Base-by-base conservation (phyloP, 1,139 yeast genomes). In the Yarrowia galli region DNA sequence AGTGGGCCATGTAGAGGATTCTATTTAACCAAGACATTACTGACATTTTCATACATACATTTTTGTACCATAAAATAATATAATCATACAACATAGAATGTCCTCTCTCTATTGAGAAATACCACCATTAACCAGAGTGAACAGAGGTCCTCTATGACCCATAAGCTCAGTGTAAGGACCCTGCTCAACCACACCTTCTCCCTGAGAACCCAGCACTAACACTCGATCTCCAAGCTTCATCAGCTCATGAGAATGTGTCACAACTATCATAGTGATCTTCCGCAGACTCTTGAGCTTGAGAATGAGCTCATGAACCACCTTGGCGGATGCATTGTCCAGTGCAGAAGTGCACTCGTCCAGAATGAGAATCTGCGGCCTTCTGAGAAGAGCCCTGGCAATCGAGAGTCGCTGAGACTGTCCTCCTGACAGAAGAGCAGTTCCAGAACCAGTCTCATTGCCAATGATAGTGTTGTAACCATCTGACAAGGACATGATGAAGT, bases 341-440 rank as follows among this genome's bases (percentile, higher is more conserved):
- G 93, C 91, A 1, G 91, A 86, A 0, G 95, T 89, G 43, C 91
- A 89, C 75, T 89, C 95, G 73, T 89, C 95, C 68, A 89, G 79
- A 20, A 89, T 82, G 67, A 89, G 81, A 13, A 89, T 79, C 36
- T 80, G 77, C 0, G 95, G 92, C 38, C 81, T 80, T 68, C 87
- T 81, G 46, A 89, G 78, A 67, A 89, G 78, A 0, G 96, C 92
- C 71, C 97, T 80, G 0, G 97, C 97, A 67, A 92, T 83, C 0
- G 97, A 97, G 15, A 92, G 83, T 73, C 97, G 80, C 76, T 92
- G 98, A 75, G 90, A 85, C 74, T 92, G 97, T 0, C 98, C 98
- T 15, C 97, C 97, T 70, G 89, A 85, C 45, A 87, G 76, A 15
- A 73, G 81, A 13, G 74, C 70, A 54, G 81, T 78, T 1, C 86